Percentiles rank a stretch among this genome's conserved stretches.
Conservation (phyloP, 2,329 filamentous ascomycete species). For the Periconia macrospinosa region DNA sequence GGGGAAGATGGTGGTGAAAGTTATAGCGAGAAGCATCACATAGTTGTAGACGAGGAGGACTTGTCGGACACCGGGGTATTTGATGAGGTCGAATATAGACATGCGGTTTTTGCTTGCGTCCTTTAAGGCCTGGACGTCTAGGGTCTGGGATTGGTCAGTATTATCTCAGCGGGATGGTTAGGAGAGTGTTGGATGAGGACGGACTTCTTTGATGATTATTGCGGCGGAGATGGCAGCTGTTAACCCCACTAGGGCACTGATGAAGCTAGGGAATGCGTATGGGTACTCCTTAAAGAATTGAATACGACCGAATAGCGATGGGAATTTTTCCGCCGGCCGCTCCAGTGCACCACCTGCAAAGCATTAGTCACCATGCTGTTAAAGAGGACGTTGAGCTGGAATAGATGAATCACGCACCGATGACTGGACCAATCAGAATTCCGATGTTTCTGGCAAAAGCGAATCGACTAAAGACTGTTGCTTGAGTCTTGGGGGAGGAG, state of each 20-base stretch:
- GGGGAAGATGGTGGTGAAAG: constrained; percentile 70
- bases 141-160: constrained; percentile 25
- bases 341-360: constrained; percentile 66
- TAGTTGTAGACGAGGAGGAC: constrained; percentile 69
- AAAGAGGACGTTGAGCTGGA: background rate
- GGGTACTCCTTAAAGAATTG: constrained; percentile 66
- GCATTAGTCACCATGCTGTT: background rate
- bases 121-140: constrained; percentile 28
- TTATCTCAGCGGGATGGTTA: too few relatives aligned
- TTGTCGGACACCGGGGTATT: constrained; percentile 64
- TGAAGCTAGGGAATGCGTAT: constrained; percentile 67
- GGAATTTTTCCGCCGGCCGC: constrained; percentile 67
- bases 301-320: constrained; percentile 56
- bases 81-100: constrained; percentile 60
- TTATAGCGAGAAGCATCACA: constrained; percentile 68
- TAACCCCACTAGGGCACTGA: constrained; percentile 57
- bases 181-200: background rate
- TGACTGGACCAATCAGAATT: constrained; percentile 69
- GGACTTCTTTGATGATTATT: constrained; percentile 64
- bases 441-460: constrained; percentile 75
- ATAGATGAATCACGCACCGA: constrained; percentile 44
- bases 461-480: constrained; percentile 74
- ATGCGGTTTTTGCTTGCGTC: constrained; percentile 35
- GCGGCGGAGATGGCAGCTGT: constrained; percentile 55
- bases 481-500: constrained; percentile 70